phyloP scores from a whole-genome alignment of 2,329 filamentous ascomycete species.

The Scedosporium boydii region DNA sequence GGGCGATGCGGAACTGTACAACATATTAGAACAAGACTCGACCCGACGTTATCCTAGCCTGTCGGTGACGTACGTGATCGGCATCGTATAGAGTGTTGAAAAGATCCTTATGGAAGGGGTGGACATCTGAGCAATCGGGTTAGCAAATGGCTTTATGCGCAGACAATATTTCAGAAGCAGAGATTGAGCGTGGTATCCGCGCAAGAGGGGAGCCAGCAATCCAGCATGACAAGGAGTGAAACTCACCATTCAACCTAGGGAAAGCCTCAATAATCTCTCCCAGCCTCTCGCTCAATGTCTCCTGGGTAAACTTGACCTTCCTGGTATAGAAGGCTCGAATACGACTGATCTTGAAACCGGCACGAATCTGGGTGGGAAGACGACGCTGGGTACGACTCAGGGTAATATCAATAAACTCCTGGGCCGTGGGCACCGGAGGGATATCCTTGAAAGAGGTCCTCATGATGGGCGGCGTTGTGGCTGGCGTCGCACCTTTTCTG shows the following conservation, averaged over 20 bases:
- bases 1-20: slow-evolving; percentile 70
- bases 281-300: slow-evolving; percentile 94
- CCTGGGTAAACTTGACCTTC: slow-evolving; percentile 96
- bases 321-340: slow-evolving; percentile 93
- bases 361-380: slow-evolving; percentile 66
- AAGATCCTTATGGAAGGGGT: slow-evolving; percentile 74
- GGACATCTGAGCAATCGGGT: slow-evolving; percentile 48
- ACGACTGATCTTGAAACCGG: slow-evolving; percentile 60
- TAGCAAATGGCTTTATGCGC: neutral
- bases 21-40: neutral
- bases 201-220: neutral
- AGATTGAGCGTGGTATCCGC: neutral
- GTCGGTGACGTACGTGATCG: slow-evolving; percentile 49
- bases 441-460: slow-evolving; percentile 67
- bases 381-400: slow-evolving; percentile 87
- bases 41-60: neutral
- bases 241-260: slow-evolving; percentile 62
- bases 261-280: slow-evolving; percentile 85
- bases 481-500: neutral
- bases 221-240: neutral
- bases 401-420: slow-evolving; percentile 97
- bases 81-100: slow-evolving; percentile 98
- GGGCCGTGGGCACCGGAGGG: slow-evolving; percentile 77
- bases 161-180: neutral
- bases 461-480: slow-evolving; percentile 32